phyloP scores from a whole-genome alignment of 2,329 filamentous ascomycete species.

The Monascus ruber region DNA sequence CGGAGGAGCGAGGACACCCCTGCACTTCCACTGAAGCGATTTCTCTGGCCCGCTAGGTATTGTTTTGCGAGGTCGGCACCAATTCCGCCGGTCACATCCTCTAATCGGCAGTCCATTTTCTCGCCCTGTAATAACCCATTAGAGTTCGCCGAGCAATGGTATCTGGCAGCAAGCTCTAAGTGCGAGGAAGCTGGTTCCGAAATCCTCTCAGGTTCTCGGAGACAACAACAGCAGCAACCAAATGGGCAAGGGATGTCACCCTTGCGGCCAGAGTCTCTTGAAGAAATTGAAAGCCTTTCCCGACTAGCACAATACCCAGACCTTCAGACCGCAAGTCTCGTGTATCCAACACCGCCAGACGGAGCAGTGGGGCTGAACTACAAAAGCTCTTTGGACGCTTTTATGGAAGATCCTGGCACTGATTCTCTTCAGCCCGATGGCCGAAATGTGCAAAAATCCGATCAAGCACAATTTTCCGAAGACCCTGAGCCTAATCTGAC shows the following conservation, averaged over 20 bases:
- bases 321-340: constrained; percentile 29
- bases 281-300: constrained; percentile 27
- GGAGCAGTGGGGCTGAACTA: constrained; percentile 24
- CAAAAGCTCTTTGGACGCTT: constrained; percentile 17
- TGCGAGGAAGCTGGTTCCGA: constrained; percentile 6
- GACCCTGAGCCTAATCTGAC: constrained; percentile 9
- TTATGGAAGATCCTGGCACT: constrained; percentile 19
- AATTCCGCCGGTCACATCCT: constrained; percentile 3
- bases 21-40: constrained; percentile 25
- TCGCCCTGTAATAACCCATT: constrained; percentile 25
- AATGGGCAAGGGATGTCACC: constrained; percentile 16
- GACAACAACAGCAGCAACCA: constrained; percentile 11
- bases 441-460: constrained; percentile 6
- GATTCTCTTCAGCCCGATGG: constrained; percentile 7
- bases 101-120: constrained; percentile 9
- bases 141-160: constrained; percentile 33
- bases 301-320: constrained; percentile 29
- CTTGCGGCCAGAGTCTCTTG: constrained; percentile 13
- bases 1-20: constrained; percentile 16
- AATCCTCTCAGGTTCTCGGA: constrained; percentile 1
- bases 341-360: constrained; percentile 45
- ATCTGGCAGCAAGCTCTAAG: constrained; percentile 15
- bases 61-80: constrained; percentile 29
- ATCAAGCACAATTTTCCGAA: constrained; percentile 5
- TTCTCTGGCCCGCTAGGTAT: constrained; percentile 34